These are phyloP conservation scores for Colletotrichum noveboracense DNA, from an alignment of 2,329 filamentous ascomycete species.

Conservation along the genomic window DNA sequence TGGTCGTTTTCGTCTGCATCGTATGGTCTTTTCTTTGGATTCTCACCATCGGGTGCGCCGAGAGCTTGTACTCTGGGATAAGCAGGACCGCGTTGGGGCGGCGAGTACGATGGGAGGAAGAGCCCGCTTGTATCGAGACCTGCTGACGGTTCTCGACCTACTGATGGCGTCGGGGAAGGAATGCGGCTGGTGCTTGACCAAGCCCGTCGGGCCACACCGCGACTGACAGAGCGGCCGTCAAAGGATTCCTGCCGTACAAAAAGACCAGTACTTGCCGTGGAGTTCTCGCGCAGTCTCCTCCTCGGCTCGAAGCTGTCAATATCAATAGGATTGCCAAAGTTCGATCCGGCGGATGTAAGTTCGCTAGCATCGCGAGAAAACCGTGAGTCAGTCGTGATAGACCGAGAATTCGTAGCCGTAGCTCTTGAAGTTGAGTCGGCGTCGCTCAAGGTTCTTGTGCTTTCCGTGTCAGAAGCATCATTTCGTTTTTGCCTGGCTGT, in stretches of 20 bases:
- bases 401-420: background rate
- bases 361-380: background rate
- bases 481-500: background rate
- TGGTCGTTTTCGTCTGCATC: background rate
- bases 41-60: background rate
- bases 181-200: background rate
- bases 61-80: background rate
- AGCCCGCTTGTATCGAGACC: background rate
- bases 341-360: background rate
- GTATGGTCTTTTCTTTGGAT: background rate
- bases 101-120: background rate
- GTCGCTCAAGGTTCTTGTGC: background rate
- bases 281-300: background rate
- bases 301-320: background rate
- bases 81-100: background rate
- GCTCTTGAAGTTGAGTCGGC: background rate
- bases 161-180: background rate
- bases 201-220: background rate
- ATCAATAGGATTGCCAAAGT: slow-evolving; percentile 1
- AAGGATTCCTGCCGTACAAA: background rate
- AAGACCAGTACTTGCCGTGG: background rate
- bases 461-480: background rate
- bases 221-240: background rate
- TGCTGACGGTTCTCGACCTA: background rate
- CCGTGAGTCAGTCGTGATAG: background rate